Conservation (phyloP, 129 eudicot species). For the Centella asiatica region DNA sequence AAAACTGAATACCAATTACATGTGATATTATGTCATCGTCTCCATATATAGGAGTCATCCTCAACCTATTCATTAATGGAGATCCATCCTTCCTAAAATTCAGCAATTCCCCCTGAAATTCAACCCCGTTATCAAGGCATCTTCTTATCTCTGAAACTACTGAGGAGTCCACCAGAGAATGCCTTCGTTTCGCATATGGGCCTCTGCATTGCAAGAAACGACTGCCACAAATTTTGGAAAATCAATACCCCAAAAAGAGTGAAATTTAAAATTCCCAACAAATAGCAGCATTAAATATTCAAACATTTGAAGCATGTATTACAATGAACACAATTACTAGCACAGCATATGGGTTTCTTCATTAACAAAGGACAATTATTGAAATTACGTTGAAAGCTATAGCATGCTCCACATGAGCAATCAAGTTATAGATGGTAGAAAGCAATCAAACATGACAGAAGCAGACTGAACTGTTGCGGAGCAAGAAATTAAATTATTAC, state of each 20-base stretch:
- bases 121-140: conserved; percentile 66
- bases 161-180: conserved; percentile 68
- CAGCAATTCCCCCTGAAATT: conserved; percentile 79
- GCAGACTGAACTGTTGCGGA: no score
- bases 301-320: neutral
- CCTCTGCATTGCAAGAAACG: conserved; percentile 98
- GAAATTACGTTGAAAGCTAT: neutral
- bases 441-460: no score
- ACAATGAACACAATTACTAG: neutral
- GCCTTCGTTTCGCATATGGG: conserved; percentile 89
- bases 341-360: neutral
- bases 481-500: no score
- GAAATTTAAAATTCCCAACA: neutral
- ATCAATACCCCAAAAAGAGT: neutral
- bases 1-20: conserved; percentile 73
- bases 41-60: conserved; percentile 80
- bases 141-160: conserved; percentile 81
- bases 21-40: conserved; percentile 78
- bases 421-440: neutral
- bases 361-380: neutral
- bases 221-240: conserved; percentile 34
- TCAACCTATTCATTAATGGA: conserved; percentile 78
- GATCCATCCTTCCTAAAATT: conserved; percentile 87
- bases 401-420: neutral
- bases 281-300: neutral